These are phyloP conservation scores for Capillidium heterosporum DNA, from an alignment of 371 early-diverging fungal genomes.

Conservation along the genomic window DNA sequence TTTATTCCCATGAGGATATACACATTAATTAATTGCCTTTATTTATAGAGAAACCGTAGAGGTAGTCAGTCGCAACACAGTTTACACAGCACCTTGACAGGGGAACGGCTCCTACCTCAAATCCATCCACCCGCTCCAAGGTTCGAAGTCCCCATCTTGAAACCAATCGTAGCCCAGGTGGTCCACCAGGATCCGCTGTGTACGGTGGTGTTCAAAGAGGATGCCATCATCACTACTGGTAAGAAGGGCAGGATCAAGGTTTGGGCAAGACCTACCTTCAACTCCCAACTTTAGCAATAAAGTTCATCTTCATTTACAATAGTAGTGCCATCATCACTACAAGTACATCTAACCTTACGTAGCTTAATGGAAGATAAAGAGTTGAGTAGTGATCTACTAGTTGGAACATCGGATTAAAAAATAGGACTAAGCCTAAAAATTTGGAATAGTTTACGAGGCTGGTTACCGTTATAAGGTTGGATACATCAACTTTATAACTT, in stretches of 20 bases:
- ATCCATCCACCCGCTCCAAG: neutral
- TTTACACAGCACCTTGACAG: conserved; percentile 1
- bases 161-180: conserved; percentile 17
- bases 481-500: too few relatives aligned
- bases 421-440: too few relatives aligned
- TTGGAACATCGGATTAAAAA: too few relatives aligned
- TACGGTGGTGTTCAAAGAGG: conserved; percentile 59
- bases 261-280: conserved; percentile 51
- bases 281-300: neutral
- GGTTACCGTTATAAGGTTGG: too few relatives aligned
- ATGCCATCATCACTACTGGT: conserved; percentile 67
- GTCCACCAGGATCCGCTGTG: conserved; percentile 58
- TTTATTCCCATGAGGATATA: neutral
- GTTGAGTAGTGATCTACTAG: too few relatives aligned
- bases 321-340: too few relatives aligned
- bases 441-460: too few relatives aligned
- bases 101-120: neutral
- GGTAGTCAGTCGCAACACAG: conserved; percentile 9
- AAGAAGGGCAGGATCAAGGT: conserved; percentile 55
- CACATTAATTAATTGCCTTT: neutral
- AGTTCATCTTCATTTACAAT: too few relatives aligned
- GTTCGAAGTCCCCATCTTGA: neutral
- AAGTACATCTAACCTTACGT: too few relatives aligned
- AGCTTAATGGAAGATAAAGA: too few relatives aligned
- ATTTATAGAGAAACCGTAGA: conserved; percentile 11